A percentile compares a stretch with the other conserved stretches of the same genome.
Evolutionary conservation across 2,329 filamentous ascomycete genomes (phyloP).

Genomic region (Tolypocladium ophioglossoides): DNA sequence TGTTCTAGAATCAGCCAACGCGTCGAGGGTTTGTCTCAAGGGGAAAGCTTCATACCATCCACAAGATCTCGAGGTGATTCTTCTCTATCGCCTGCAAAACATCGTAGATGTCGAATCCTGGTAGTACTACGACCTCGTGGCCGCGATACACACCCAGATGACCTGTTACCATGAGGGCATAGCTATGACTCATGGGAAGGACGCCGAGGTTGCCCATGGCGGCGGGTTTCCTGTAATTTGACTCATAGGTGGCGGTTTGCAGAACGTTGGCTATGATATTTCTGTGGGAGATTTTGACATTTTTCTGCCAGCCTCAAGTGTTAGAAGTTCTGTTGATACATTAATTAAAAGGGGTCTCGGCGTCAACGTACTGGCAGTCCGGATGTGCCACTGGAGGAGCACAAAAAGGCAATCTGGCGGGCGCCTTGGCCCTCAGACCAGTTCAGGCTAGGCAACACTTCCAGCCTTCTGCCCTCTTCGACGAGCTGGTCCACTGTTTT

Average conservation of each 20-base stretch:
- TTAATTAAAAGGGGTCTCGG: background rate
- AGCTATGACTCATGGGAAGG: constrained; percentile 70
- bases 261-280: constrained; percentile 67
- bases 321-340: background rate
- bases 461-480: constrained; percentile 33
- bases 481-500: constrained; percentile 56
- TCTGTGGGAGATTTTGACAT: constrained; percentile 65
- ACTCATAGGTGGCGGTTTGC: constrained; percentile 41
- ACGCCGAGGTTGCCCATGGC: constrained; percentile 42
- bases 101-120: constrained; percentile 58
- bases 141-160: constrained; percentile 58
- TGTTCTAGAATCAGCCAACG: background rate
- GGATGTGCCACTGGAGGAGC: constrained; percentile 65
- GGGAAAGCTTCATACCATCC: constrained; percentile 32
- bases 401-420: constrained; percentile 57
- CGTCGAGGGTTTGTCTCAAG: background rate
- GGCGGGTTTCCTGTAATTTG: background rate
- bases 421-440: constrained; percentile 51
- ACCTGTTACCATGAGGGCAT: constrained; percentile 59
- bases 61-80: constrained; percentile 58
- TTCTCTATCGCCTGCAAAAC: constrained; percentile 54
- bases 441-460: constrained; percentile 36
- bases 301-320: constrained; percentile 41
- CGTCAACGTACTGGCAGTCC: constrained; percentile 45
- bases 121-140: constrained; percentile 59